Conservation (phyloP, 768 basidiomycete species). For the Filobasidium floriforme region DNA sequence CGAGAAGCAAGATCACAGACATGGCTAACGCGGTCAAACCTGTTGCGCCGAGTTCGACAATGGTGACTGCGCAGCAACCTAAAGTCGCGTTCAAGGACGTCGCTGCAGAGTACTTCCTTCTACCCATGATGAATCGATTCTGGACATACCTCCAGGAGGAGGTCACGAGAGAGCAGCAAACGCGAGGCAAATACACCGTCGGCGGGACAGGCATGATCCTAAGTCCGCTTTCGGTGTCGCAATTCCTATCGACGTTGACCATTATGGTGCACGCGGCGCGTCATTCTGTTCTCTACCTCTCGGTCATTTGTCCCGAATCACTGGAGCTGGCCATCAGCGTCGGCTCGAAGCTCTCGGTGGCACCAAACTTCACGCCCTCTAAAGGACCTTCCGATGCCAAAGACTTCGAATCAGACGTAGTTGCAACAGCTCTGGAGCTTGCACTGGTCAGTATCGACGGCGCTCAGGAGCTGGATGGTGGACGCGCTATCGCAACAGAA, state of each 20-base stretch:
- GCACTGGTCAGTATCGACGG: constrained; percentile 68
- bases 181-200: constrained; percentile 49
- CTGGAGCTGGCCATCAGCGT: constrained; percentile 75
- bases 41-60: constrained; percentile 17
- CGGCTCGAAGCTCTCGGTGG: constrained; percentile 60
- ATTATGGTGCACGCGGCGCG: constrained; percentile 75
- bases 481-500: constrained; percentile 65
- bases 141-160: constrained; percentile 88
- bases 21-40: constrained; percentile 31
- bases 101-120: constrained; percentile 79
- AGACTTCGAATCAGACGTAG: constrained; percentile 61
- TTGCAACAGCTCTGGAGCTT: constrained; percentile 69
- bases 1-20: constrained; percentile 12
- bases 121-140: constrained; percentile 85
- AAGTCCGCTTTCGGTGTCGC: constrained; percentile 65
- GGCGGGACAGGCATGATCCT: constrained; percentile 76
- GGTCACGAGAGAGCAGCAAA: constrained; percentile 60
- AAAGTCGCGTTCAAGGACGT: constrained; percentile 51
- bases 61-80: constrained; percentile 24
- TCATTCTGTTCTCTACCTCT: constrained; percentile 71
- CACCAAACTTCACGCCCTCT: constrained; percentile 27
- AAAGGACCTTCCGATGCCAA: constrained; percentile 29
- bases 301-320: constrained; percentile 69
- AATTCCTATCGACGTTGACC: constrained; percentile 65
- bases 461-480: constrained; percentile 67